phyloP scores from a whole-genome alignment of 371 early-diverging fungal genomes.

The Dichotomocladium elegans region DNA sequence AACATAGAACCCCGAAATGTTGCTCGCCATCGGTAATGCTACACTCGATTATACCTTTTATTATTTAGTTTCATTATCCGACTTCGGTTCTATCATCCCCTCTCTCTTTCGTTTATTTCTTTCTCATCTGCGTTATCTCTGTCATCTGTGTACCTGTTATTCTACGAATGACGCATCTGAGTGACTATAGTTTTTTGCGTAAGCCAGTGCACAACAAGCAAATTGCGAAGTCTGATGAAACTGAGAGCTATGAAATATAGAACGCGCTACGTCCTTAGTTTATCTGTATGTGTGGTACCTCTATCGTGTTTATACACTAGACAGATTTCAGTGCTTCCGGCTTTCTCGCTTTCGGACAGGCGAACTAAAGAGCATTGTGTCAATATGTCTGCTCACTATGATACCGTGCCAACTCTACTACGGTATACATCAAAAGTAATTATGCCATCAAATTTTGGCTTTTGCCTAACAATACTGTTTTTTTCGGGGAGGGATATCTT shows the following conservation, averaged over 20 bases:
- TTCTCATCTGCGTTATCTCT: too few species aligned
- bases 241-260: conserved; percentile 11
- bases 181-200: conserved; percentile 44
- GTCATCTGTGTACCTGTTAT: too few species aligned
- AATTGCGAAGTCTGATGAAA: neutral
- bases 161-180: conserved; percentile 49
- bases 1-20: too few species aligned
- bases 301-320: conserved; percentile 35
- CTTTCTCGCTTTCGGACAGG: conserved; percentile 32
- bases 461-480: too few species aligned
- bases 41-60: too few species aligned
- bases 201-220: conserved; percentile 2
- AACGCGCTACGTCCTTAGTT: conserved; percentile 30
- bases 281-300: conserved; percentile 35
- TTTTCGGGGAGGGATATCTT: too few species aligned
- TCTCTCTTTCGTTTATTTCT: too few species aligned
- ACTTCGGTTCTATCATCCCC: too few species aligned
- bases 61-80: too few species aligned
- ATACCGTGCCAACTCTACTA: conserved; percentile 44
- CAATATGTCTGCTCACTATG: conserved; percentile 35
- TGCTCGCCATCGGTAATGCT: too few species aligned
- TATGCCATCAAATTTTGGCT: neutral
- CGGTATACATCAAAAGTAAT: too few species aligned
- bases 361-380: conserved; percentile 45
- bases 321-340: conserved; percentile 31